These are phyloP conservation scores for Trichosporon sp. DNA, from an alignment of 1,284 basidiomycete genomes.

Conservation along the genomic window DNA sequence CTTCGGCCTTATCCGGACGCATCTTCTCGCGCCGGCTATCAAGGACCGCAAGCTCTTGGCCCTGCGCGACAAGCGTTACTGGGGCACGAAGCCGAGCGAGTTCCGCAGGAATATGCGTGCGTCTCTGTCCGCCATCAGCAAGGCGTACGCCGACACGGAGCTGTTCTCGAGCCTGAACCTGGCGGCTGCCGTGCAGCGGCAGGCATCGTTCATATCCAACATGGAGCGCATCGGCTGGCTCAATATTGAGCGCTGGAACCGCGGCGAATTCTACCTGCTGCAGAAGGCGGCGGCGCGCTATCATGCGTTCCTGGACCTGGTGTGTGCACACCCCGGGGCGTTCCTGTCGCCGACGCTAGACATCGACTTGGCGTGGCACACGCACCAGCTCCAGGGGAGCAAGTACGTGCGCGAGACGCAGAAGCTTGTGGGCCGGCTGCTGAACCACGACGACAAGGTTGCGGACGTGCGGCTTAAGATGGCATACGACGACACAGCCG, in stretches of 20 bases:
- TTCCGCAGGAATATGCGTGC: not conserved
- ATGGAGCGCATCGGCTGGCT: slow-evolving; percentile 39
- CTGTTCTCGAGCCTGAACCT: slow-evolving; percentile 24
- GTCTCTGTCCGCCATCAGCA: not conserved
- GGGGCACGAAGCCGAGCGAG: not conserved
- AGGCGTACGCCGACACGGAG: slow-evolving; percentile 9
- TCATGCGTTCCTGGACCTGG: slow-evolving; percentile 42
- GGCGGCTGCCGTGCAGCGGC: slow-evolving; percentile 30
- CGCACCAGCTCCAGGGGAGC: slow-evolving; percentile 38
- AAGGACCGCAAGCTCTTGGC: not conserved
- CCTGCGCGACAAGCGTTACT: not conserved
- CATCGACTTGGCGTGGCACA: slow-evolving; percentile 48
- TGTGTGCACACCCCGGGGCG: slow-evolving; percentile 16
- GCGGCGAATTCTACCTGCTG: slow-evolving; percentile 15
- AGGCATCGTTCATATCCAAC: slow-evolving; percentile 32
- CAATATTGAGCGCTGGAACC: slow-evolving; percentile 18
- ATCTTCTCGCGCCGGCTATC: not conserved
- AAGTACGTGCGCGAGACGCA: slow-evolving; percentile 27
- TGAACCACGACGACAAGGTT: slow-evolving; percentile 40
- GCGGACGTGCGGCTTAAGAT: slow-evolving; percentile 25
- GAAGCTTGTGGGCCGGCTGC: slow-evolving; percentile 18
- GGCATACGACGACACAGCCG: slow-evolving; percentile 24
- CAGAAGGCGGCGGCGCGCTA: slow-evolving; percentile 37
- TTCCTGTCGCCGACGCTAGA: slow-evolving; percentile 36
- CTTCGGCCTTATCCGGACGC: not conserved